Base-by-base conservation (phyloP, 345 rosid species). In the Geranium brycei region DNA sequence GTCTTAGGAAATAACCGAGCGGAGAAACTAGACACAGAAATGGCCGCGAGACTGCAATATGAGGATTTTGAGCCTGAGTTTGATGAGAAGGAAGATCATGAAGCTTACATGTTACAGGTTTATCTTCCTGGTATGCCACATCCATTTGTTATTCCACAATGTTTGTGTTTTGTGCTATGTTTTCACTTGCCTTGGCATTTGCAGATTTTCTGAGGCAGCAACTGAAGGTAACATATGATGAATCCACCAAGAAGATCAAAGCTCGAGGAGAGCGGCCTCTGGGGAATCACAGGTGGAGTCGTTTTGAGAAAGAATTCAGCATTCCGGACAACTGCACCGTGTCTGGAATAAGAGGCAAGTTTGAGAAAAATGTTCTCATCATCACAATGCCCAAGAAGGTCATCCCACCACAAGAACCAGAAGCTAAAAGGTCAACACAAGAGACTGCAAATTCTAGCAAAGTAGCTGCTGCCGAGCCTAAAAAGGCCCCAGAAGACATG, bases 161-260 rank as follows among this genome's bases (percentile, higher is more conserved):
- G 23, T 28, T n/a, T 58, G 23, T 7, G 18, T 3, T 59, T 19
- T 19, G 3, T 58, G 16, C 4, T 6, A 1, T 58, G 13, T 19
- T 17, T 16, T 57, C 3, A 58, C 17, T 58, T 17, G 17, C 1
- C 3, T 0, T 18, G 60, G 4, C 3, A 17, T 59, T 59, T 1
- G 58, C 69, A 66, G 69, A 62, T 15, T 66, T 66, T 51, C 28
- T n/a, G 3, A 66, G 30, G 64, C 63, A 66, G 1, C 64, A 60
- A 17, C 19, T 66, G 5, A 51, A 10, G 64, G 63, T 66, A 1
- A 60, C 28, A 51, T 17, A 23, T 15, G 18, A 59, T 3, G 41
- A 66, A 0, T 6, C 0, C 16, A 59, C 51, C 19, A 51, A 53
- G n/a, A 3, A 57, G 15, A 16, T 66, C 17, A 66, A 59, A 19